Conservation (phyloP, 2,329 filamentous ascomycete genomes). For the Hypoxylon sp. region DNA sequence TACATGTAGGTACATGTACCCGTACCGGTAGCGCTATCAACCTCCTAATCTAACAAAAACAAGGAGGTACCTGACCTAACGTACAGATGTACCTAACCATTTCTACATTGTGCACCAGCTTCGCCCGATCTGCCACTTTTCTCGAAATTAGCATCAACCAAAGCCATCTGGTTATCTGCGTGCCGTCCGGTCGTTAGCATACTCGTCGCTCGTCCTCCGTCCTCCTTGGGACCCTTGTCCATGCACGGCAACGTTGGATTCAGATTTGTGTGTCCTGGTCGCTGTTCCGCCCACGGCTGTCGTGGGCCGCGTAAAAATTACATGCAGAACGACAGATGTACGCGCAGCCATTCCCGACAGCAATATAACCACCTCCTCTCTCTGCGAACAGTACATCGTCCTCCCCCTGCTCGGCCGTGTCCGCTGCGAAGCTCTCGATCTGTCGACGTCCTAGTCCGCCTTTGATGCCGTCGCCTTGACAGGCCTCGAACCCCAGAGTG, state of each 20-base stretch:
- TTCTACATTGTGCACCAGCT: background rate
- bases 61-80: no score
- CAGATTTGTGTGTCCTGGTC: conserved; percentile 27
- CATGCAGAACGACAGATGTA: conserved; percentile 21
- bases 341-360: conserved; percentile 11
- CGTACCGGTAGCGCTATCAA: no score
- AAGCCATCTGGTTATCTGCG: conserved; percentile 18
- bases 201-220: conserved; percentile 20
- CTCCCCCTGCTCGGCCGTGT: conserved; percentile 2
- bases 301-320: conserved; percentile 34
- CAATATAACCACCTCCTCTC: conserved; percentile 6
- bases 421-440: background rate
- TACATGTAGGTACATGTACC: no score
- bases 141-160: conserved; percentile 37
- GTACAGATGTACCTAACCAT: no score
- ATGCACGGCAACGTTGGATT: conserved; percentile 25
- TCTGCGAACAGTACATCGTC: background rate
- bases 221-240: conserved; percentile 28
- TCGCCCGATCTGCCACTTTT: conserved; percentile 17
- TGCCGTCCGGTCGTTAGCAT: conserved; percentile 24
- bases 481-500: conserved; percentile 13
- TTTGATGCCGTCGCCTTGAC: conserved; percentile 17
- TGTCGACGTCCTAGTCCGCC: background rate
- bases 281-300: conserved; percentile 23
- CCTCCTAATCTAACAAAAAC: no score